Evolutionary conservation across 345 rosid genomes (phyloP).

Genomic region (Adansonia digitata): DNA sequence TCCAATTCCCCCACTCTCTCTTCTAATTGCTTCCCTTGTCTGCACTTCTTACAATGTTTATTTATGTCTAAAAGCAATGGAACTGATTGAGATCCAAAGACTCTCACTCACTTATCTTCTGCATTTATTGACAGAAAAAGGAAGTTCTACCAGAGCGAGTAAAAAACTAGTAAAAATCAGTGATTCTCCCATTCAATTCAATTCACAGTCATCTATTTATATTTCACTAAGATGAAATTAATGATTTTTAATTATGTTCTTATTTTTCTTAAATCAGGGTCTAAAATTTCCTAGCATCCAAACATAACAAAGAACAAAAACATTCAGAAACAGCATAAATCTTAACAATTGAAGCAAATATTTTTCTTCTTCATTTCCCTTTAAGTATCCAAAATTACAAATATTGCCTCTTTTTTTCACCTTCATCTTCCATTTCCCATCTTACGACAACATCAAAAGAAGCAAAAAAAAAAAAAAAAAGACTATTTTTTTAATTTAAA

Average conservation of each 20-base stretch:
- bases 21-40: background rate
- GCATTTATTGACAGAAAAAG: conserved; percentile 20
- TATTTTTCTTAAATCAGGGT: background rate
- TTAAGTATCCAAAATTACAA: conserved; percentile 31
- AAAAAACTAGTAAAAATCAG: background rate
- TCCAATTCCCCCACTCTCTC: background rate
- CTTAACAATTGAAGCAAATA: conserved; percentile 34
- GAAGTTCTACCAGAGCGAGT: too few relatives aligned
- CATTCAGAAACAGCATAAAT: background rate
- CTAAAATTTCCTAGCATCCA: conserved; percentile 11
- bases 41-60: conserved; percentile 16
- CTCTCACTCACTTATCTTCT: conserved; percentile 1
- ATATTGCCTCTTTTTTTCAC: conserved; percentile 12
- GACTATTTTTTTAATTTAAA: background rate
- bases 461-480: background rate
- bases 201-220: background rate
- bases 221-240: too few relatives aligned
- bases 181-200: background rate
- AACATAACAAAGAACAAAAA: background rate
- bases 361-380: conserved; percentile 21
- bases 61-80: conserved; percentile 14
- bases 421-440: conserved; percentile 19
- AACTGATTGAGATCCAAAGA: conserved; percentile 12
- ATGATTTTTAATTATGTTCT: too few relatives aligned
- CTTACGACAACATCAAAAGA: conserved; percentile 27